These are phyloP conservation scores for Martiniozyma asiatica DNA, from an alignment of 1,139 yeast genomes.

Conservation along the genomic window DNA sequence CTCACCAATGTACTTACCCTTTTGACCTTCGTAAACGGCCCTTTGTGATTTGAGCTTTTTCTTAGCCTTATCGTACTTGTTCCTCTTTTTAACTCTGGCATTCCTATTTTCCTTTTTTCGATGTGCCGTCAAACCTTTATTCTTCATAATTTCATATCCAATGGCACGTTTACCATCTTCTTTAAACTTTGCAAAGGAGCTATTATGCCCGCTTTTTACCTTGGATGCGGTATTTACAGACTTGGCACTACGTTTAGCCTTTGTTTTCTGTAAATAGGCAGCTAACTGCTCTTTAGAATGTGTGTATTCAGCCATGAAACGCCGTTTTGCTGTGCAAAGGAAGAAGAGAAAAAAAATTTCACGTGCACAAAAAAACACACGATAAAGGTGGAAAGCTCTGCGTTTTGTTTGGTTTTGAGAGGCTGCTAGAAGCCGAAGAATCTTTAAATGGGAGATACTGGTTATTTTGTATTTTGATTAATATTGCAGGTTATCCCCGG, in stretches of 20 bases:
- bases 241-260: conserved; percentile 1
- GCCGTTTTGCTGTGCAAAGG: too few species aligned
- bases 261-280: too few species aligned
- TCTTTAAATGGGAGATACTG: too few species aligned
- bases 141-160: conserved; percentile 85
- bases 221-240: not conserved
- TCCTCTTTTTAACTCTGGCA: conserved; percentile 96
- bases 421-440: too few species aligned
- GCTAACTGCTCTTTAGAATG: too few species aligned
- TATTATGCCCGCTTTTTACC: not conserved
- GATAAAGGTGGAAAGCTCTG: too few species aligned
- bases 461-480: too few species aligned
- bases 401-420: too few species aligned
- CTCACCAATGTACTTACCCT: conserved; percentile 88
- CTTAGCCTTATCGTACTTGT: conserved; percentile 88
- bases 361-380: too few species aligned
- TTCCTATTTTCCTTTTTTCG: conserved; percentile 90
- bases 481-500: too few species aligned
- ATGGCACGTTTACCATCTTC: conserved; percentile 81
- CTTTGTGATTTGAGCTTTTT: conserved; percentile 87
- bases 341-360: too few species aligned
- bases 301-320: too few species aligned
- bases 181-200: not conserved
- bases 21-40: conserved; percentile 70
- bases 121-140: conserved; percentile 89